These are phyloP conservation scores for Ophiostoma angusticollis DNA, from an alignment of 2,329 filamentous ascomycete species.

Conservation along the genomic window DNA sequence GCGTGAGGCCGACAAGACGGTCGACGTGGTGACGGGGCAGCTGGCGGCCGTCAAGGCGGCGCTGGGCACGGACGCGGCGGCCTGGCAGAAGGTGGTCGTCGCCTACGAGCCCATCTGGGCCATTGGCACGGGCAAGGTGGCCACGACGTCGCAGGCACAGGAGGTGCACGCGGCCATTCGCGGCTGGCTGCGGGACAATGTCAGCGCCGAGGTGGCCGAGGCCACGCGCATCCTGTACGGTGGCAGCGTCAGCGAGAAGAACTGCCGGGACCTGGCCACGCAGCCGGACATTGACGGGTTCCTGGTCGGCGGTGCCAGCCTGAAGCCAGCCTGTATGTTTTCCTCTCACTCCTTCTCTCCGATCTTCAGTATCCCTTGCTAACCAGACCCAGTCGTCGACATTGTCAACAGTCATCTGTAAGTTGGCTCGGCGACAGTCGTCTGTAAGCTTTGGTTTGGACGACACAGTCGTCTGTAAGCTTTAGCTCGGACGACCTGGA, in stretches of 20 bases:
- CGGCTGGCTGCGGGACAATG: slow-evolving; percentile 70
- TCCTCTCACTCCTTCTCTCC: not conserved
- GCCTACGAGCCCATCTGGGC: slow-evolving; percentile 99
- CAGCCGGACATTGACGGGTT: slow-evolving; percentile 95
- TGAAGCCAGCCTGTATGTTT: slow-evolving; percentile 84
- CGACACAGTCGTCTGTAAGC: no score
- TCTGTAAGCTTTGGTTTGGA: no score
- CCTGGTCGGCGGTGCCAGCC: slow-evolving; percentile 87
- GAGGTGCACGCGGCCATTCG: slow-evolving; percentile 90
- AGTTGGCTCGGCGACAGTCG: no score
- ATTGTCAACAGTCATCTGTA: slow-evolving; percentile 47
- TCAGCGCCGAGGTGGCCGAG: slow-evolving; percentile 62
- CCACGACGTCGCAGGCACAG: slow-evolving; percentile 79
- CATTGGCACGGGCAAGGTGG: slow-evolving; percentile 87
- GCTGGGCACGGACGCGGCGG: slow-evolving; percentile 45
- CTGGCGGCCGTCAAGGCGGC: slow-evolving; percentile 63
- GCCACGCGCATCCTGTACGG: slow-evolving; percentile 92
- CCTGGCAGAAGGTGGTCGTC: slow-evolving; percentile 84
- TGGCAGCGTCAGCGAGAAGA: slow-evolving; percentile 95
- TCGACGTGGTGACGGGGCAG: slow-evolving; percentile 74
- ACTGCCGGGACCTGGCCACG: slow-evolving; percentile 85
- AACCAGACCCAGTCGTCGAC: slow-evolving; percentile 34
- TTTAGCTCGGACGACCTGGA: no score
- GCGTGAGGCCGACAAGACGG: slow-evolving; percentile 74
- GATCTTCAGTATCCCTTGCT: not conserved